phyloP scores from a whole-genome alignment of 2,329 filamentous ascomycete genomes.

The Tolypocladium endophyticum region DNA sequence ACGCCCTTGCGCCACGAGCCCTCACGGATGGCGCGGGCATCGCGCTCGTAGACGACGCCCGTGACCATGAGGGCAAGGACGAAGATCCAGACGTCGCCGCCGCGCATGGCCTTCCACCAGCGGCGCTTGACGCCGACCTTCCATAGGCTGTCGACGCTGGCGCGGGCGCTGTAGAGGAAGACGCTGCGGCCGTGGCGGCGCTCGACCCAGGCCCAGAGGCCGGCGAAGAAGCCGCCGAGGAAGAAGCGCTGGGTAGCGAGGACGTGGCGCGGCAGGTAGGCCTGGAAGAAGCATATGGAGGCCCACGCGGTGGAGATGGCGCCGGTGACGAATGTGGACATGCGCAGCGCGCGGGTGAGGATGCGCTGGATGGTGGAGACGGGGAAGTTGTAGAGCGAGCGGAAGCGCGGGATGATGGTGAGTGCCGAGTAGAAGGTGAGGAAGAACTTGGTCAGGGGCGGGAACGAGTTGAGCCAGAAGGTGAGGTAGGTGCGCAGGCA shows the following conservation, averaged over 20 bases:
- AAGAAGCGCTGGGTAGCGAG: conserved; percentile 82
- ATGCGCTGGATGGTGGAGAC: conserved; percentile 56
- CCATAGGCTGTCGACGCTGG: conserved; percentile 78
- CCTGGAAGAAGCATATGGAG: conserved; percentile 80
- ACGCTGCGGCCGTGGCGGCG: conserved; percentile 51
- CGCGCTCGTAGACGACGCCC: conserved; percentile 65
- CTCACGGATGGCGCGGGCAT: conserved; percentile 58
- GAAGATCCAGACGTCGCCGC: conserved; percentile 79
- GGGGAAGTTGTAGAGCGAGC: conserved; percentile 58
- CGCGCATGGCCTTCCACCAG: conserved; percentile 74
- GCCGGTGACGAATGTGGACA: conserved; percentile 64
- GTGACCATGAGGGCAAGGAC: conserved; percentile 68
- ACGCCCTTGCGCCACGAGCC: conserved; percentile 59
- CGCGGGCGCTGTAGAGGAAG: conserved; percentile 68
- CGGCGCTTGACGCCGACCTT: conserved; percentile 87
- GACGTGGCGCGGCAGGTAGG: conserved; percentile 60
- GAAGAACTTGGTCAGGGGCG: conserved; percentile 66
- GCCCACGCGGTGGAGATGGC: conserved; percentile 84
- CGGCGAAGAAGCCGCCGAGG: conserved; percentile 75
- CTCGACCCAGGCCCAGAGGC: conserved; percentile 75
- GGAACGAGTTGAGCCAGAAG: conserved; percentile 79
- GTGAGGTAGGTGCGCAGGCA: conserved; percentile 80
- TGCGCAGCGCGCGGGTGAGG: conserved; percentile 58
- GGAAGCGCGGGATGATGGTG: conserved; percentile 55
- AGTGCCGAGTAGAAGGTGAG: conserved; percentile 63